A percentile compares a stretch with the other conserved stretches of the same genome.
phyloP scores from a whole-genome alignment of 352 stramenopile genomes.

The Globisporangium ultimum region DNA sequence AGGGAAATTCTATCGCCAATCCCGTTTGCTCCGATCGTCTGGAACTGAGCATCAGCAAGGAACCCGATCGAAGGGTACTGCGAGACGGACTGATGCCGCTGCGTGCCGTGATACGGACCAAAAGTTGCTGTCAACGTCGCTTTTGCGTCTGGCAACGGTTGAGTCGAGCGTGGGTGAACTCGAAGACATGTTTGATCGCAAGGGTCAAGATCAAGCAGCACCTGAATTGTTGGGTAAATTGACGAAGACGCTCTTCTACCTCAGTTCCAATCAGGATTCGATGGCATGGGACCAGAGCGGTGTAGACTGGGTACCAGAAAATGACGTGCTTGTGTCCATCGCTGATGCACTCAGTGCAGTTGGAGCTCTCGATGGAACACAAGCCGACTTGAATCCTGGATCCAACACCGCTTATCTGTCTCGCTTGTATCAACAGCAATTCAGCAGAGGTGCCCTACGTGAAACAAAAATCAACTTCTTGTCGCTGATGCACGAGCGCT shows the following conservation, averaged over 20 bases:
- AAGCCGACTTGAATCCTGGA: constrained; percentile 61
- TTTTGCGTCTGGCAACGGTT: constrained; percentile 11
- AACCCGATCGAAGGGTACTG: background rate
- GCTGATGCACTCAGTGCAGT: constrained; percentile 66
- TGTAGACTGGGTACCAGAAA: constrained; percentile 1
- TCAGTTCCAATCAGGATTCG: constrained; percentile 24
- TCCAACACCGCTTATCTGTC: constrained; percentile 43
- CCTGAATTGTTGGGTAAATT: constrained; percentile 32
- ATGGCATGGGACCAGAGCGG: background rate
- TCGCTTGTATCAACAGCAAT: constrained; percentile 50
- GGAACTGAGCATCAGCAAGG: background rate
- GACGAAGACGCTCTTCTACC: constrained; percentile 47
- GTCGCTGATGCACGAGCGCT: constrained; percentile 51
- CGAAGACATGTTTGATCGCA: constrained; percentile 9
- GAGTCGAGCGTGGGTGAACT: constrained; percentile 15
- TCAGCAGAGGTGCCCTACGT: constrained; percentile 49
- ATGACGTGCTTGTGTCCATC: constrained; percentile 23
- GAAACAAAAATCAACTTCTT: constrained; percentile 49
- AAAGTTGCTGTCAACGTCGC: constrained; percentile 5
- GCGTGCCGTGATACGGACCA: background rate
- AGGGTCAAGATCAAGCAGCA: background rate
- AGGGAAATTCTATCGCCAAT: constrained; percentile 52
- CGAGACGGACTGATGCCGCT: background rate
- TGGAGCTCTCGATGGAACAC: constrained; percentile 49
- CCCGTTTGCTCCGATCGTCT: constrained; percentile 7